Base-by-base conservation (phyloP, 2,329 filamentous ascomycete genomes). In the Parastagonospora nodorum region DNA sequence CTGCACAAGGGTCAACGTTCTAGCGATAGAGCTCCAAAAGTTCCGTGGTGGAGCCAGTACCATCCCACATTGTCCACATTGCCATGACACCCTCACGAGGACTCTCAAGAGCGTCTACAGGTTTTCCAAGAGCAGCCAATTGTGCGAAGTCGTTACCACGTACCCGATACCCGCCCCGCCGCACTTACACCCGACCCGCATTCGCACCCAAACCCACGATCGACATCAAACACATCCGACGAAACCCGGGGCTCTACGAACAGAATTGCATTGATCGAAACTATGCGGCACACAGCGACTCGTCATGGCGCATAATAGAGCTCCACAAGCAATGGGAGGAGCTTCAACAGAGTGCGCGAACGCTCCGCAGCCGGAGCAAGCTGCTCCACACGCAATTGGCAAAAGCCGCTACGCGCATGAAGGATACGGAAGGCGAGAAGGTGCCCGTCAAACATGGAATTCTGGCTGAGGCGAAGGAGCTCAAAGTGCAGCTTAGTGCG, bases 191-290 rank as follows among this genome's bases (percentile, higher is more conserved):
- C 3, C 81, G 87, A 33, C 88, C 89, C 4, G 80, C 88, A 1
- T 87, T 83, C 45, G 92, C 90, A 11, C 92, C 91, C 9, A 93
- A 90, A 71, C 85, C 90, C 24, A 83, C 83, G 40, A 82, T 95
- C 60, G 89, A 97, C 77, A 82, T 96, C 69, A 93, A 90, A 73
- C 88, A 94, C 76, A 96, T 99, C 72, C 92, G 92, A 50, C 84
- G 91, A 67, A 89, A 95, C 74, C 85, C 89, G 12, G 84, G 87
- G 11, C 81, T 95, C 12, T 89, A 97, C 78, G 83, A 88, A 62
- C 80, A 88, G 60, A 97, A 95, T 68, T 96, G 90, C 75, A 72
- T 88, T 52, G 87, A 92, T 60, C 86, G 94, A 61, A 97, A 97
- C 73, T 97, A 97, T 76, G 80, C 72, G 11, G 71, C 75, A 0